Base-by-base conservation (phyloP, 2,329 filamentous ascomycete species). In the Diaporthe capsici region DNA sequence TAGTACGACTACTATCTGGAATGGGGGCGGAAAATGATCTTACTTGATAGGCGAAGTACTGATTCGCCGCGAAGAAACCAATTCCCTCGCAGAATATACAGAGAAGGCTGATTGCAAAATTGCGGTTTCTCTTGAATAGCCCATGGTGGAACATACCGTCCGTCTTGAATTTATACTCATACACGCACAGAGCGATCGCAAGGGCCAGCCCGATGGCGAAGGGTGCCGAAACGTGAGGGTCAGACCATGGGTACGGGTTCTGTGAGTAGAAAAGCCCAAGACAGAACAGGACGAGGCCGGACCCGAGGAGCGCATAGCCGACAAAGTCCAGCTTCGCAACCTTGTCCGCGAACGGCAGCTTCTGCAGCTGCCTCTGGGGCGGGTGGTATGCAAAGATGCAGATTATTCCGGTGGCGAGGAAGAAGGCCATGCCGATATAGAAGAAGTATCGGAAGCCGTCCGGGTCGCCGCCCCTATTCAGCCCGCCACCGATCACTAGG, bases 61-160 rank as follows among this genome's bases (percentile, higher is more conserved):
- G 84, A 76, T 86, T 86, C n/a, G 82, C 82, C 0, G 84, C 82
- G 71, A 86, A 85, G 76, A 86, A 86, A 20, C 81, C 81, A 0
- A 85, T 70, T 20, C 84, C 84, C 71, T 86, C 84, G 17, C 80
- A 79, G 53, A 85, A 85, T 25, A 85, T 80, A 53, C 82, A 84
- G 12, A 82, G 58, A 2, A 84, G 74, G 0, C 82, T 79, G 72
- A 86, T 81, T 25, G 81, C 42, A 72, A 85, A 86, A 77, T 85
- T 86, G 49, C 84, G 80, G 72, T 82, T 80, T 37, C 77, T 73
- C 2, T 49, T 74, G 79, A 85, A 86, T 2, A 86, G 81, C 1
- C 80, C 82, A 75, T 86, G 84, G 75, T 86, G 84, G 75, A 86
- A 84, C 82, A 86, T 82, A 55, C 84, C 84, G 72, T 86, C 84